phyloP scores from a whole-genome alignment of 768 basidiomycete genomes.

The Pluteus cervinus region DNA sequence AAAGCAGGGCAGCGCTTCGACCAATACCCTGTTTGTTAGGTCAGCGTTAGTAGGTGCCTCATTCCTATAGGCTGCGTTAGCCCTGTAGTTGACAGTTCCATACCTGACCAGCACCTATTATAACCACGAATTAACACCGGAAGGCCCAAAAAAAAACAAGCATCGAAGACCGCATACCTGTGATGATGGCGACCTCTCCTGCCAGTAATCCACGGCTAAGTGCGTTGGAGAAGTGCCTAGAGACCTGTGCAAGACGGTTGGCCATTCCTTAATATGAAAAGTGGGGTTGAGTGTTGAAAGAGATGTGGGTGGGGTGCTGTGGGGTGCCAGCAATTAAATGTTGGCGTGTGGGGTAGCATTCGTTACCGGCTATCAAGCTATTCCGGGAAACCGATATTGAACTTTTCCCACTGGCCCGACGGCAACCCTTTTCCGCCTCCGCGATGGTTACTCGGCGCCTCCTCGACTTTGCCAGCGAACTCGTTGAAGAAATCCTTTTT shows the following conservation, averaged over 20 bases:
- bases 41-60: constrained; percentile 1
- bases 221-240: constrained; percentile 58
- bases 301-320: too few species aligned
- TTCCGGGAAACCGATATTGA: too few species aligned
- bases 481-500: too few species aligned
- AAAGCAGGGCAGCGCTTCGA: constrained; percentile 64
- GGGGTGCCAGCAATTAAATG: too few species aligned
- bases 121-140: not conserved
- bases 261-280: constrained; percentile 30
- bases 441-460: too few species aligned
- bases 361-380: too few species aligned
- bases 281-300: constrained; percentile 1
- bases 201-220: constrained; percentile 54
- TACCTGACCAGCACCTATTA: constrained; percentile 71
- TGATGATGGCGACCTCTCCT: constrained; percentile 82
- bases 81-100: not conserved
- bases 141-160: constrained; percentile 2
- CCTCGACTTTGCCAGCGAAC: too few species aligned
- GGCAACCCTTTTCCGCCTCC: too few species aligned
- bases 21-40: constrained; percentile 86
- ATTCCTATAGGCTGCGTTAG: constrained; percentile 4
- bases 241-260: constrained; percentile 59
- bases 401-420: too few species aligned
- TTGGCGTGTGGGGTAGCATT: too few species aligned
- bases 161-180: constrained; percentile 37